phyloP scores from a whole-genome alignment of 495 filamentous ascomycete genomes.

The Physcia stellaris region DNA sequence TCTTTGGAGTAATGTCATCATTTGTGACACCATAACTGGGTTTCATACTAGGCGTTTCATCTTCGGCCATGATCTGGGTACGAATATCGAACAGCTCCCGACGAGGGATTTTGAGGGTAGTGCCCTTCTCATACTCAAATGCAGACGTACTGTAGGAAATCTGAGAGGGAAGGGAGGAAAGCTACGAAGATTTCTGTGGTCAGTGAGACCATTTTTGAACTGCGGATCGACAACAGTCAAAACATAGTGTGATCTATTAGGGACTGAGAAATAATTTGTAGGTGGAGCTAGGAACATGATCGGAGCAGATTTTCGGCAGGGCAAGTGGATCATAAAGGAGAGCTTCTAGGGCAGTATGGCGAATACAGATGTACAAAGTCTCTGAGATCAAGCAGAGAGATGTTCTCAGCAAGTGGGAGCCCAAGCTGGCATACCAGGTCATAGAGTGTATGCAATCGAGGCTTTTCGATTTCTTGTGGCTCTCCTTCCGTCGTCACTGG shows the following conservation, averaged over 20 bases:
- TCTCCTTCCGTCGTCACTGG: neutral
- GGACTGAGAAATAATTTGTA: conserved; percentile 34
- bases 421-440: conserved; percentile 29
- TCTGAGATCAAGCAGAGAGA: too few species aligned
- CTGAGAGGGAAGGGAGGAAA: conserved; percentile 60
- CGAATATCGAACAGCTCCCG: conserved; percentile 89
- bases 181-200: conserved; percentile 31
- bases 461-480: conserved; percentile 7
- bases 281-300: conserved; percentile 27
- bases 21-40: conserved; percentile 19
- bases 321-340: neutral
- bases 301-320: conserved; percentile 9
- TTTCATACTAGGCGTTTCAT: conserved; percentile 22
- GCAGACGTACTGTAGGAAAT: conserved; percentile 56
- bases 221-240: neutral
- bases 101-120: conserved; percentile 49
- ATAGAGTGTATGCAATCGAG: conserved; percentile 27
- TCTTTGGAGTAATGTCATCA: conserved; percentile 79
- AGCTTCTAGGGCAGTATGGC: too few species aligned
- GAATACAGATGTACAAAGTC: neutral
- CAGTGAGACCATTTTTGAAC: too few species aligned
- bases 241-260: conserved; percentile 22
- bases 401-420: neutral
- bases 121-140: conserved; percentile 35
- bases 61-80: conserved; percentile 87